Conservation (phyloP, 345 rosid species). For the Rhodomyrtus tomentosa region DNA sequence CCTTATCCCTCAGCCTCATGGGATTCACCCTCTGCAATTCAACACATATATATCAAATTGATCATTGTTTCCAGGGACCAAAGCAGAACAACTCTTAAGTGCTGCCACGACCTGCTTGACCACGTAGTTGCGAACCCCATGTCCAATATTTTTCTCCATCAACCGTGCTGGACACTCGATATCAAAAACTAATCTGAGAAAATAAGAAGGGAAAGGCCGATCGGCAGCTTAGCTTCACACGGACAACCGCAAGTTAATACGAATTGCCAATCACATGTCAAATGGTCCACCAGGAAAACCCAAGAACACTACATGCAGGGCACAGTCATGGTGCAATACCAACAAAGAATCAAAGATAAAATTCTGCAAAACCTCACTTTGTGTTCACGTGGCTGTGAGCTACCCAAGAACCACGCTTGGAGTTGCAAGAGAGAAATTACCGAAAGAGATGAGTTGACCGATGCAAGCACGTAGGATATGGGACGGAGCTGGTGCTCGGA, state of each 20-base stretch:
- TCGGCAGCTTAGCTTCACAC: neutral
- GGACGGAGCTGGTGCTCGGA: neutral
- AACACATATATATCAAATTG: neutral
- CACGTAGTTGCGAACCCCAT: slow-evolving; percentile 6
- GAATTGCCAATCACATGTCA: neutral
- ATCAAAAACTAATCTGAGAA: neutral
- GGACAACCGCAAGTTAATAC: neutral
- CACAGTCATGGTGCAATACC: too few relatives aligned
- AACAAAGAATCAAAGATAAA: too few relatives aligned
- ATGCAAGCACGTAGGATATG: neutral
- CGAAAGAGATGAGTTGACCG: neutral
- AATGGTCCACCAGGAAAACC: neutral
- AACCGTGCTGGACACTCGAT: neutral
- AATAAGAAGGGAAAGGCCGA: neutral
- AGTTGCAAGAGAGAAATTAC: neutral
- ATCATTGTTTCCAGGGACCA: neutral
- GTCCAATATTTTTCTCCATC: neutral
- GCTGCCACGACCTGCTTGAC: slow-evolving; percentile 28
- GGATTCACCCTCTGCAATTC: slow-evolving; percentile 54
- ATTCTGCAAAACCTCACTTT: neutral
- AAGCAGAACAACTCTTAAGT: neutral
- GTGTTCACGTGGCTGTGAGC: neutral
- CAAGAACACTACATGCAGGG: neutral
- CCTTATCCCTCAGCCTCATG: slow-evolving; percentile 45
- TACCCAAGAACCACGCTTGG: neutral